phyloP scores from a whole-genome alignment of 805 yeast genomes.

The Candida coquimbonensis region DNA sequence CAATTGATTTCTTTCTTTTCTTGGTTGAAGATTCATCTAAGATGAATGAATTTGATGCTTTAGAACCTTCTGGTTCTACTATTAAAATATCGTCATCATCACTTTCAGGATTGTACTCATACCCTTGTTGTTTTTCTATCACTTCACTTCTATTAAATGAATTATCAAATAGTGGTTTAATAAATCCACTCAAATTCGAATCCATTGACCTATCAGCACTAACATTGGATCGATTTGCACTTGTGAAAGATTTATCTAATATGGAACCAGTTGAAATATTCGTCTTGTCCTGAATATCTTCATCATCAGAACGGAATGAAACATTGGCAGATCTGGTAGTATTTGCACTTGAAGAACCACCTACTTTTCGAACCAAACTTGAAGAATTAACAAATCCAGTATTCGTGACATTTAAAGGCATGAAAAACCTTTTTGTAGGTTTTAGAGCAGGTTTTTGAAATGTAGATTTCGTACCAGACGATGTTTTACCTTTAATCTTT shows the following conservation, averaged over 20 bases:
- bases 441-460: conserved; percentile 15
- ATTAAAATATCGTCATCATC: too few species aligned
- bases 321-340: conserved; percentile 5
- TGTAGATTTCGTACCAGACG: neutral
- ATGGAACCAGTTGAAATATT: neutral
- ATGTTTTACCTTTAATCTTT: conserved; percentile 8
- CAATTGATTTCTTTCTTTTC: too few species aligned
- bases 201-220: neutral
- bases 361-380: conserved; percentile 32
- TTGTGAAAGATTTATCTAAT: too few species aligned
- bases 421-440: conserved; percentile 46
- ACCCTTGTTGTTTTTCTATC: too few species aligned
- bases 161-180: too few species aligned
- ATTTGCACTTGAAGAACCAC: neutral
- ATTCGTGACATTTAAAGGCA: conserved; percentile 61
- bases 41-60: too few species aligned
- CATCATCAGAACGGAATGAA: conserved; percentile 13
- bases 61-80: too few species aligned
- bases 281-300: neutral
- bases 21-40: too few species aligned
- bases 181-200: too few species aligned
- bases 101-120: too few species aligned
- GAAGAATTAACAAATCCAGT: conserved; percentile 56
- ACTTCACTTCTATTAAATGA: too few species aligned
- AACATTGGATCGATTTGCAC: too few species aligned